phyloP scores from a whole-genome alignment of 78 protist genomes.

The Dictyostelium purpureum region DNA sequence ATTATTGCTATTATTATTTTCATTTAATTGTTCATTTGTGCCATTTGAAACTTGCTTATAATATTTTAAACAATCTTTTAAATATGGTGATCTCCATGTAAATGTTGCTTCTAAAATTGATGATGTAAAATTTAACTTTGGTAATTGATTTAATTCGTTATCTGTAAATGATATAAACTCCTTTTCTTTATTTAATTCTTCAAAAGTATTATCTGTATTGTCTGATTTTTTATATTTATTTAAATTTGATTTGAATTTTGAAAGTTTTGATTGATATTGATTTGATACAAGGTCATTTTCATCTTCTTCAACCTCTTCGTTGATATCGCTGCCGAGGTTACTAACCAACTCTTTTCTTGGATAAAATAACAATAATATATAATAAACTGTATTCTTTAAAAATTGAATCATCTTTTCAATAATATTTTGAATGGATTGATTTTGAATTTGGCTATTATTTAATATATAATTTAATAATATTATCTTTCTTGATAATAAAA shows the following conservation, averaged over 20 bases:
- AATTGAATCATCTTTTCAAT: slow-evolving; percentile 1
- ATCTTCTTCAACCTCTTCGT: background rate
- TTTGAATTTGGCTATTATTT: background rate
- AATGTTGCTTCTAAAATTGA: slow-evolving; percentile 26
- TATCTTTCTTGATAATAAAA: slow-evolving; percentile 10
- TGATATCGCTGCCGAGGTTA: background rate
- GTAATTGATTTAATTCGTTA: background rate
- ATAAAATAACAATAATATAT: slow-evolving; percentile 19
- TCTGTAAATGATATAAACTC: too few species aligned
- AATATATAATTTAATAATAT: background rate
- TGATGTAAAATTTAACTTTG: slow-evolving; percentile 57
- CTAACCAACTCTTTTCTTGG: background rate
- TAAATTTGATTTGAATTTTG: slow-evolving; percentile 11
- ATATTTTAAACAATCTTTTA: slow-evolving; percentile 9
- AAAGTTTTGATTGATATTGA: slow-evolving; percentile 6
- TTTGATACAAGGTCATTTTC: background rate
- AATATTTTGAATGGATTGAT: background rate
- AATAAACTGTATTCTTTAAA: slow-evolving; percentile 11
- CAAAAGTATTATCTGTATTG: background rate
- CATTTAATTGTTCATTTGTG: background rate
- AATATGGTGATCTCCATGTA: slow-evolving; percentile 53
- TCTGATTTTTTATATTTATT: background rate
- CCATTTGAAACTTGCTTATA: slow-evolving; percentile 19
- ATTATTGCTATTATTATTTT: background rate
- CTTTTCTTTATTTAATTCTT: background rate